Conservation (phyloP, 2,329 filamentous ascomycete species). For the Colletotrichum higginsianum region DNA sequence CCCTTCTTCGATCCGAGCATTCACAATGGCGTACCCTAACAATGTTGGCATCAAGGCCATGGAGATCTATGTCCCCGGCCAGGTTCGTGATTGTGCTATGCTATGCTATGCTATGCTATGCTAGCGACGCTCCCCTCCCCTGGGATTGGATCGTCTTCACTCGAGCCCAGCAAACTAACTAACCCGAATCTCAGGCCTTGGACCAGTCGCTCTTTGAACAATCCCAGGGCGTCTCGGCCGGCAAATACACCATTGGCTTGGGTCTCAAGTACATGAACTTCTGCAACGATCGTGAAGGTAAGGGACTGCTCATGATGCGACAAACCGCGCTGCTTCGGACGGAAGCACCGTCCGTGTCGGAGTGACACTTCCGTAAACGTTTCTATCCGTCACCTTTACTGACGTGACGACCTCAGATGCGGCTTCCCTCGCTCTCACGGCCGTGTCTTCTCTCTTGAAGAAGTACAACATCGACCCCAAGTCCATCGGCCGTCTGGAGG, state of each 20-base stretch:
- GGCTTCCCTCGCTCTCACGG: slow-evolving; percentile 87
- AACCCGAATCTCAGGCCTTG: too few relatives aligned
- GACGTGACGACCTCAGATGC: slow-evolving; percentile 64
- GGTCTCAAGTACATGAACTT: slow-evolving; percentile 94
- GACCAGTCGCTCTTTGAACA: slow-evolving; percentile 78
- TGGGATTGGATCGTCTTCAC: too few relatives aligned
- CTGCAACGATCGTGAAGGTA: slow-evolving; percentile 90
- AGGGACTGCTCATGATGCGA: slow-evolving; percentile 47
- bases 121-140: too few relatives aligned
- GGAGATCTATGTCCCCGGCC: slow-evolving; percentile 88
- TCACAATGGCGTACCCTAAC: too few relatives aligned
- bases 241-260: slow-evolving; percentile 92
- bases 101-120: slow-evolving; percentile 66
- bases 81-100: slow-evolving; percentile 80
- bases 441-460: slow-evolving; percentile 80
- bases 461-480: slow-evolving; percentile 87
- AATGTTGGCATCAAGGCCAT: slow-evolving; percentile 93
- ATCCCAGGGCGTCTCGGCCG: slow-evolving; percentile 84
- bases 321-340: slow-evolving; percentile 41
- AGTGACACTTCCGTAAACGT: too few relatives aligned
- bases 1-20: too few relatives aligned
- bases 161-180: too few relatives aligned
- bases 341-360: slow-evolving; percentile 13
- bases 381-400: slow-evolving; percentile 6
- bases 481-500: slow-evolving; percentile 84